These are phyloP conservation scores for Remersonia thermophila DNA, from an alignment of 2,329 filamentous ascomycete genomes.

Conservation along the genomic window DNA sequence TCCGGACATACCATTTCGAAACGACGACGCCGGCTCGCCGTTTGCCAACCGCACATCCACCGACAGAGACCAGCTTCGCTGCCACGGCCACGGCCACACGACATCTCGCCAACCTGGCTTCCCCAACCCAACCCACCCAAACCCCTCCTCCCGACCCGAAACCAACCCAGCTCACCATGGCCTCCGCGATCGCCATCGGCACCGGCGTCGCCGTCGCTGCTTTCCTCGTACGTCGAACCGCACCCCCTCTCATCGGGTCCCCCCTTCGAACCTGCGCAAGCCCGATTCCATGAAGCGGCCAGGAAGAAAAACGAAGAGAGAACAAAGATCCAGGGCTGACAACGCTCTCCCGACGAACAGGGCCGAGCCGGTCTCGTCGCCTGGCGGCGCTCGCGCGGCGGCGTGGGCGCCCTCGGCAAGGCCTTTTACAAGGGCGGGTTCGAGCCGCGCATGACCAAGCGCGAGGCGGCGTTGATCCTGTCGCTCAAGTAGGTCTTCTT, in stretches of 20 bases:
- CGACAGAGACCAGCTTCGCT: no score
- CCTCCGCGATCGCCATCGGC: conserved; percentile 46
- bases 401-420: conserved; percentile 69
- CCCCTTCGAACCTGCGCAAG: background rate
- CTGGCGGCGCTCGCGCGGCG: conserved; percentile 67
- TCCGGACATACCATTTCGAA: conserved; percentile 6
- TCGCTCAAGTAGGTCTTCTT: conserved; percentile 61
- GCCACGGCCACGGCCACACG: no score
- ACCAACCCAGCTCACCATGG: conserved; percentile 35
- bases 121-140: conserved; percentile 21
- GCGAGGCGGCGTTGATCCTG: conserved; percentile 82
- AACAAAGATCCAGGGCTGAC: no score
- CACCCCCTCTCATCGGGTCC: background rate
- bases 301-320: no score
- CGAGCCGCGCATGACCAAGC: conserved; percentile 83
- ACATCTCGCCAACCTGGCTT: no score
- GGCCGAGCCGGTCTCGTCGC: conserved; percentile 88
- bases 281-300: no score
- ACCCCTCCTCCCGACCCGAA: background rate
- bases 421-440: conserved; percentile 99
- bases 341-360: no score
- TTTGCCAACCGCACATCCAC: no score
- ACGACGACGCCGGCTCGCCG: no score
- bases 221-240: conserved; percentile 38
- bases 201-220: conserved; percentile 52